Base-by-base conservation (phyloP, 805 yeast genomes). In the Metschnikowia henanensis region DNA sequence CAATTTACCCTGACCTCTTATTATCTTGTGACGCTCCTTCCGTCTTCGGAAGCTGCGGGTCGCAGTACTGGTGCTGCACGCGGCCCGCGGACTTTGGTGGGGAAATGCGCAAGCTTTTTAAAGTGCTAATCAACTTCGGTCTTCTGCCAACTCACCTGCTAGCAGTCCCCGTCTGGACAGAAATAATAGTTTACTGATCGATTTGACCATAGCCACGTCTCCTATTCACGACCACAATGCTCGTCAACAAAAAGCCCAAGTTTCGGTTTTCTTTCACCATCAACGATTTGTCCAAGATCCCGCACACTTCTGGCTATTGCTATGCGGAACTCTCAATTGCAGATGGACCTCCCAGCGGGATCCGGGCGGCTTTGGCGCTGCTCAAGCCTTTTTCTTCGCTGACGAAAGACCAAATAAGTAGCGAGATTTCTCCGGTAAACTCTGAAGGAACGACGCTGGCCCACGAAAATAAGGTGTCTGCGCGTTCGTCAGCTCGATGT, bases 271-370 rank as follows among this genome's bases (percentile, higher is more conserved):
- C 71, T 17, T 64, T 88, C 22, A 62, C 74, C 15, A 74, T 90
- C 37, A 76, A 78, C 43, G 95, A 87, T 50, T 68, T 92, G 36
- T 75, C 83, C n/a, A 91, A 91, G 56, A 77, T 92, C 22, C 98
- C 98, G 1, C 90, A 87, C 52, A 72, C 84, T 1, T 69, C 81
- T 3, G 95, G 95, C 0, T 59, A 69, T 29, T 81, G 92, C 53
- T 81, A 63, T 50, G 77, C 89, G 16, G 80, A 82, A 45, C 76
- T 91, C 76, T 71, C 69, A 34, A 66, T 87, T 8, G 71, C 73
- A 42, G 89, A 84, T 49, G 67, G 78, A 37, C 59, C 51, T 12
- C 52, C 37, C 36, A 22, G 35, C 6, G 54, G 56, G 4, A 30
- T 52, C 13, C 35, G 38, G 37, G 48, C 56, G 3, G 43, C 49